phyloP scores from a whole-genome alignment of 768 basidiomycete species.

The Lactarius hengduanensis region DNA sequence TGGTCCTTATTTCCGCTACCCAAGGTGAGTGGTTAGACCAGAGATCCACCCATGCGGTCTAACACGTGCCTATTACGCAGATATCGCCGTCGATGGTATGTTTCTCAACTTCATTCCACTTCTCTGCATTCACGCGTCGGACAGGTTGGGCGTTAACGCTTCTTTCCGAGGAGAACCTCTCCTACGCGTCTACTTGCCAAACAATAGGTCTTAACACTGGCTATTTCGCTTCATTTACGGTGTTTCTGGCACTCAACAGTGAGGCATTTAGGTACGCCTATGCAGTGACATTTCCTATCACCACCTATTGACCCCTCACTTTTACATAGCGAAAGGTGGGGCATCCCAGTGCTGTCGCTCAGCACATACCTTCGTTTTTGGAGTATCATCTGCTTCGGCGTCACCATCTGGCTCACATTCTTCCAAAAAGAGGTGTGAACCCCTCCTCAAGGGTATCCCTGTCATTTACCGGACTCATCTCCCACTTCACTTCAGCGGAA shows the following conservation, averaged over 20 bases:
- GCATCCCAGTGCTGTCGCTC: slow-evolving; percentile 67
- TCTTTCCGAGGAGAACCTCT: slow-evolving; percentile 89
- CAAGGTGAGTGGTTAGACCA: slow-evolving; percentile 62
- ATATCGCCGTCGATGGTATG: slow-evolving; percentile 96
- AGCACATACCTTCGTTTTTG: slow-evolving; percentile 85
- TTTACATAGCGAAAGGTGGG: slow-evolving; percentile 64
- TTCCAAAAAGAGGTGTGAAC: slow-evolving; percentile 82
- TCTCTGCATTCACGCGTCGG: slow-evolving; percentile 34
- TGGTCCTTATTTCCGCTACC: slow-evolving; percentile 95
- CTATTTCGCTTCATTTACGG: slow-evolving; percentile 94
- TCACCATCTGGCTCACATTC: slow-evolving; percentile 86
- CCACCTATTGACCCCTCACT: neutral
- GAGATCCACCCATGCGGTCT: slow-evolving; percentile 20
- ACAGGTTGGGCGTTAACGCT: slow-evolving; percentile 77
- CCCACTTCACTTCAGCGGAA: slow-evolving; percentile 53
- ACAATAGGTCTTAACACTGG: slow-evolving; percentile 96
- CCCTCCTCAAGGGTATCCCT: neutral
- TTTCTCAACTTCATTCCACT: slow-evolving; percentile 35
- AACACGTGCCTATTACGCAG: slow-evolving; percentile 41
- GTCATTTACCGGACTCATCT: neutral
- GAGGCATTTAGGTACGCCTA: slow-evolving; percentile 73
- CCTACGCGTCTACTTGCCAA: slow-evolving; percentile 97
- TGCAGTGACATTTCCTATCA: slow-evolving; percentile 15
- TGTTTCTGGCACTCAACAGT: slow-evolving; percentile 95
- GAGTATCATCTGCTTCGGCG: slow-evolving; percentile 71